These are phyloP conservation scores for Crithidia bombi DNA, from an alignment of 208 protist species.

Conservation along the genomic window DNA sequence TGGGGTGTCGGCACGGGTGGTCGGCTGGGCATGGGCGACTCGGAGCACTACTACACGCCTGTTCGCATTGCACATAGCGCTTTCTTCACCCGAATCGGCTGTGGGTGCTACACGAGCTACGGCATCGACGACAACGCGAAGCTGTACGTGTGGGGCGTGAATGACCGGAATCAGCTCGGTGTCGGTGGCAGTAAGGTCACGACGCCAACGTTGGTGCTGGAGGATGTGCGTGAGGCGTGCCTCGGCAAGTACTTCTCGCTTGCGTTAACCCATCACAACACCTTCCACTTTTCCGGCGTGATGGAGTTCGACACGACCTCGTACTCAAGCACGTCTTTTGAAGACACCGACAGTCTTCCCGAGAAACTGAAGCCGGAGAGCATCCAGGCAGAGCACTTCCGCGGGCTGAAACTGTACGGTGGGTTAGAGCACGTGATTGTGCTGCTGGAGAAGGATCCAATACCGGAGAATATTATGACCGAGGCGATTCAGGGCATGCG, in stretches of 20 bases:
- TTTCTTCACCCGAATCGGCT: conserved; percentile 73
- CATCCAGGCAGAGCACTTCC: conserved; percentile 40
- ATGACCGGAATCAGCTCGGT: conserved; percentile 65
- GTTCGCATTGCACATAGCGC: conserved; percentile 44
- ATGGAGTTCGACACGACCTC: conserved; percentile 54
- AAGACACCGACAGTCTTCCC: conserved; percentile 61
- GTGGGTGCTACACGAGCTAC: conserved; percentile 71
- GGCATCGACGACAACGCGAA: conserved; percentile 65
- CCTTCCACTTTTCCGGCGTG: conserved; percentile 60
- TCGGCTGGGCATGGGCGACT: conserved; percentile 60
- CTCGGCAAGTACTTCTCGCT: conserved; percentile 72
- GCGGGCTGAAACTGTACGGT: conserved; percentile 58
- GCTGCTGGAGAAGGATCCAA: conserved; percentile 52
- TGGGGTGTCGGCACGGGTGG: conserved; percentile 75
- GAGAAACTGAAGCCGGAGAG: conserved; percentile 35
- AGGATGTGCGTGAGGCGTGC: conserved; percentile 72
- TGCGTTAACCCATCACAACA: conserved; percentile 53
- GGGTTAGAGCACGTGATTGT: conserved; percentile 71
- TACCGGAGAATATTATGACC: conserved; percentile 30
- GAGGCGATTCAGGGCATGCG: conserved; percentile 40
- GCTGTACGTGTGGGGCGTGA: conserved; percentile 82
- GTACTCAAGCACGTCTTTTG: conserved; percentile 54
- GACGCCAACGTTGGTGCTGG: conserved; percentile 52
- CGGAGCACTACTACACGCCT: conserved; percentile 49
- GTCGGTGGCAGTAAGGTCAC: conserved; percentile 22